Evolutionary conservation across 345 rosid genomes (phyloP).

Genomic region (Eutrema yunnanense): DNA sequence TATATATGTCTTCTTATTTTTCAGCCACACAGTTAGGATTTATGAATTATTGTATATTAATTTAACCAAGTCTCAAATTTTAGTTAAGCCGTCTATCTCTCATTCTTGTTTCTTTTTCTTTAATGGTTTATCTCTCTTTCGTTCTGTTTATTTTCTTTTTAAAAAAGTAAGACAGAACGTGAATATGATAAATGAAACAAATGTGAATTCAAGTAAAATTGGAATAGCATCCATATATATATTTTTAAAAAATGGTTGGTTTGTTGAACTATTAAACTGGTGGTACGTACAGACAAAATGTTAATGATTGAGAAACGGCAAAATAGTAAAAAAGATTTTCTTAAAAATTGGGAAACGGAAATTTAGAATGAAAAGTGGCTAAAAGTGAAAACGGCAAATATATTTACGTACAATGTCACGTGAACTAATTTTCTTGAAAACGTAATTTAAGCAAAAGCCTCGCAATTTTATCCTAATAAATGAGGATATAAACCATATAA

Average conservation of each 20-base stretch:
- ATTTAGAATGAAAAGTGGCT: neutral
- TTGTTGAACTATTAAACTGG: neutral
- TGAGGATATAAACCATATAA: neutral
- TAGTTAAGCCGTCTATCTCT: conserved; percentile 12
- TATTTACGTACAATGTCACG: conserved; percentile 2
- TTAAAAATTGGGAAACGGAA: conserved; percentile 10
- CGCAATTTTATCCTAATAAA: neutral
- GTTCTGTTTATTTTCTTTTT: conserved; percentile 12
- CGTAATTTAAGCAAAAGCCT: neutral
- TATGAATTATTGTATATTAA: neutral
- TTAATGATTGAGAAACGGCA: conserved; percentile 19
- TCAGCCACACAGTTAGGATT: too few relatives aligned
- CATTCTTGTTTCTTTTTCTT: neutral
- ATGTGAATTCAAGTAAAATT: neutral
- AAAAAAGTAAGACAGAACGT: conserved; percentile 5
- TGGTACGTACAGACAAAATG: conserved; percentile 1
- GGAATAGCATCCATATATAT: neutral
- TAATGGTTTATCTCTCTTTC: neutral
- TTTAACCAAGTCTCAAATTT: neutral
- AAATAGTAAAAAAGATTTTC: neutral
- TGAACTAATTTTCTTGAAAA: conserved; percentile 25
- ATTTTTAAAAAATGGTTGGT: too few relatives aligned
- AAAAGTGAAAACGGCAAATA: conserved; percentile 13
- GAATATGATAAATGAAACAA: neutral
- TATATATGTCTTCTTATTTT: too few relatives aligned